Conservation (phyloP, 768 basidiomycete species). For the Trametes cingulata region DNA sequence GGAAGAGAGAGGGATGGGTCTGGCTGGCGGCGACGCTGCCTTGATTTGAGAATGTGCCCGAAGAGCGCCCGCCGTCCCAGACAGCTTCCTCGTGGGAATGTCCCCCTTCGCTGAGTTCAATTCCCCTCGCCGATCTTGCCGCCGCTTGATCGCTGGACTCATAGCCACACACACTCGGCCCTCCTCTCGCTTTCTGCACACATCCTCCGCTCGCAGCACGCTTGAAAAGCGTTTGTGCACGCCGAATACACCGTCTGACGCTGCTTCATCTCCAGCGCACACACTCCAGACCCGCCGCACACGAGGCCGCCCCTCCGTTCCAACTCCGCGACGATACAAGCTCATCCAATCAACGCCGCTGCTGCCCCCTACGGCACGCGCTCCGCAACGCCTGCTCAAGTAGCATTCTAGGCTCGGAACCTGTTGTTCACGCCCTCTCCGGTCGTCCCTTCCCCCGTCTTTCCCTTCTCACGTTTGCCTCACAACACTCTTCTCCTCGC, state of each 20-base stretch:
- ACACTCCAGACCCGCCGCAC: not conserved
- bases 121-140: conserved; percentile 25
- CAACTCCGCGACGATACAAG: conserved; percentile 18
- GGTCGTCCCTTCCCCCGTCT: not conserved
- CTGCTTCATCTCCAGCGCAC: not conserved
- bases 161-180: conserved; percentile 20
- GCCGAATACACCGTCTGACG: not conserved
- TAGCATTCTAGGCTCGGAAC: not conserved
- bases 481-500: not conserved
- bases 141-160: conserved; percentile 19
- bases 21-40: not conserved
- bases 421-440: not conserved
- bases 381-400: not conserved
- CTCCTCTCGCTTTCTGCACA: not conserved
- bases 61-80: conserved; percentile 16
- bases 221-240: not conserved
- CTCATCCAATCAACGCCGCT: conserved; percentile 16
- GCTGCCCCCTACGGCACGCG: conserved; percentile 6
- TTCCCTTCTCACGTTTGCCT: not conserved
- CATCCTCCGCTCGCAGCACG: not conserved
- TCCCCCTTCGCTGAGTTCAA: conserved; percentile 21
- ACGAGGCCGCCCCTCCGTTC: conserved; percentile 2
- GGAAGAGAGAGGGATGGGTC: conserved; percentile 16
- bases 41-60: conserved; percentile 13
- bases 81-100: conserved; percentile 25